These are phyloP conservation scores for Hibiscus trionum DNA, from an alignment of 345 rosid species.

Conservation along the genomic window DNA sequence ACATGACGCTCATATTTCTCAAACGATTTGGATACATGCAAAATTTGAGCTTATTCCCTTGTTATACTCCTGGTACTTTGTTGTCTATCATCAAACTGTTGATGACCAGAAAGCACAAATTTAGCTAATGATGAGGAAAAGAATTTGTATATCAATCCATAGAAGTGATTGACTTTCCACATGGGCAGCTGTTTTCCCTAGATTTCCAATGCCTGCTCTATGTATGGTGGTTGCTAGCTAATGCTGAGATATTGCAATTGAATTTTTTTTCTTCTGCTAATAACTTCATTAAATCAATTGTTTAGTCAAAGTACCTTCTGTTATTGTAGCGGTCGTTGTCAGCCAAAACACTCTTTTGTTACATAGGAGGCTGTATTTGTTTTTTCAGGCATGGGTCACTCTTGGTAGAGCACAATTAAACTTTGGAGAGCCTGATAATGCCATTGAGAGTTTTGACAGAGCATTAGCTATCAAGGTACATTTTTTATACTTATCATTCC, in stretches of 20 bases:
- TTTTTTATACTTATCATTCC: not conserved
- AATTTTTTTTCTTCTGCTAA: not conserved
- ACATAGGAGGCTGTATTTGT: constrained; percentile 6
- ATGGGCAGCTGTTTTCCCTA: not conserved
- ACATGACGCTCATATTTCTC: not conserved
- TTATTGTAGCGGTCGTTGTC: not conserved
- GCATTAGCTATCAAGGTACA: constrained; percentile 50
- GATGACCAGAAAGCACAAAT: not conserved
- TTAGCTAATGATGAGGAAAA: not conserved
- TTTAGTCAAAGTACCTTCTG: not conserved
- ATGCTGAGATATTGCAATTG: not conserved
- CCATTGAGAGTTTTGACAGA: constrained; percentile 61
- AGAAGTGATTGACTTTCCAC: not conserved
- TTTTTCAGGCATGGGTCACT: constrained; percentile 73
- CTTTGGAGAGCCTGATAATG: constrained; percentile 85
- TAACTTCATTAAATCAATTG: not conserved
- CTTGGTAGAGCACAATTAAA: constrained; percentile 93
- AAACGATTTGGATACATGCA: not conserved
- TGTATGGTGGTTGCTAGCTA: not conserved
- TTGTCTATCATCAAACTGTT: not conserved
- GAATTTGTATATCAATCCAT: not conserved
- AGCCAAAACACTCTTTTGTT: not conserved
- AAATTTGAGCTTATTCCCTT: not conserved
- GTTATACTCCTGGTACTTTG: not conserved
- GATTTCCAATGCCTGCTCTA: not conserved